phyloP scores from a whole-genome alignment of 108 stramenopile species.

The Aureococcus anophagefferens region DNA sequence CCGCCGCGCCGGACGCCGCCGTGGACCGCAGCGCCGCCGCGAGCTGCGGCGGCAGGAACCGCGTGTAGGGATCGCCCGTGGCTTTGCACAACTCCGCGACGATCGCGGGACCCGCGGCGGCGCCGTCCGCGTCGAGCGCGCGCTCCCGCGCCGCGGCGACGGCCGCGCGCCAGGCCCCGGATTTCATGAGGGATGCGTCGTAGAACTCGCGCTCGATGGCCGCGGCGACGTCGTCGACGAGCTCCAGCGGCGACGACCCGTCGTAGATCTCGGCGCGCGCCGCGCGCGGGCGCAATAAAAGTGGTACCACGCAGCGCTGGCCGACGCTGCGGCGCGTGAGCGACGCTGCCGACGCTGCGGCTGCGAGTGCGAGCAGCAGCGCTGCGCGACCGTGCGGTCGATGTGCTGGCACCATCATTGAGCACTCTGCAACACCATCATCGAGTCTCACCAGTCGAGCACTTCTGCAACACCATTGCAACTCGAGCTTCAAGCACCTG shows the following conservation, averaged over 20 bases:
- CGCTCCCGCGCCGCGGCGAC: neutral
- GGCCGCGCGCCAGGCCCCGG: neutral
- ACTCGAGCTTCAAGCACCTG: too few relatives aligned
- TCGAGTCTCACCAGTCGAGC: too few relatives aligned
- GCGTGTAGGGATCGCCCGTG: neutral
- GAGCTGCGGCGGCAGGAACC: neutral
- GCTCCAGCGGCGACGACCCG: neutral
- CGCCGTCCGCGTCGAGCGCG: neutral
- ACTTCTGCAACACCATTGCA: too few relatives aligned
- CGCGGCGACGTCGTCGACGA: neutral
- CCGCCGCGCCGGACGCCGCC: neutral
- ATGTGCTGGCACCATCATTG: too few relatives aligned
- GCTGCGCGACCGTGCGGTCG: too few relatives aligned
- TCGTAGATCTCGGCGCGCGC: too few relatives aligned
- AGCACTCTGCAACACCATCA: too few relatives aligned
- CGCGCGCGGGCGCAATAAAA: too few relatives aligned
- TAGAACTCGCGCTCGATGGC: neutral
- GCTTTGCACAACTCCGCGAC: neutral
- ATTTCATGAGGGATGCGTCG: neutral
- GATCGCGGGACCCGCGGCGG: neutral
- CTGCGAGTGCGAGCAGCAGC: too few relatives aligned
- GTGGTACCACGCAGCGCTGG: too few relatives aligned
- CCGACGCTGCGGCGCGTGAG: too few relatives aligned
- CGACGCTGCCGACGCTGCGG: too few relatives aligned
- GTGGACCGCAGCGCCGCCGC: neutral